phyloP scores from a whole-genome alignment of 2,329 filamentous ascomycete genomes.

The Clathrospora elynae region DNA sequence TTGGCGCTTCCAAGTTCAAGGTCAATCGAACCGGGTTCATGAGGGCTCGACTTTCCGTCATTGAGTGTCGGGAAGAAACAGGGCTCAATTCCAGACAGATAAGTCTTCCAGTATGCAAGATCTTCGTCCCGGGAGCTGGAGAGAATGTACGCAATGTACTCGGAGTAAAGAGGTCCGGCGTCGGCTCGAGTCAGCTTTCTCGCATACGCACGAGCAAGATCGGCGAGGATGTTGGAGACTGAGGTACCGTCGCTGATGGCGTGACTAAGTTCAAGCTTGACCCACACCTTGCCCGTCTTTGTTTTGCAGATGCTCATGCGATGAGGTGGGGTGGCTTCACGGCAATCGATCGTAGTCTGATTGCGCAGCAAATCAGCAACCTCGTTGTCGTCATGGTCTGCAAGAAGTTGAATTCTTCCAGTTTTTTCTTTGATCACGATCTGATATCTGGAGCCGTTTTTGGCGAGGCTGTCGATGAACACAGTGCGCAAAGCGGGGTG shows the following conservation, averaged over 20 bases:
- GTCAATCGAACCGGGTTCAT: conserved; percentile 46
- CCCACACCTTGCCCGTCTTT: conserved; percentile 46
- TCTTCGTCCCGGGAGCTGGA: conserved; percentile 38
- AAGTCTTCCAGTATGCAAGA: conserved; percentile 53
- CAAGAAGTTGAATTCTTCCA: conserved; percentile 32
- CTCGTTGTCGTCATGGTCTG: conserved; percentile 29
- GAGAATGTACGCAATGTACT: conserved; percentile 46
- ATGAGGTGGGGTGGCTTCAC: conserved; percentile 50
- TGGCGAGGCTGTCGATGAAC: conserved; percentile 44
- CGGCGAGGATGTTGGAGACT: conserved; percentile 55
- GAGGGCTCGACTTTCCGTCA: conserved; percentile 42
- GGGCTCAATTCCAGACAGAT: conserved; percentile 53
- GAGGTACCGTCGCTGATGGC: conserved; percentile 58
- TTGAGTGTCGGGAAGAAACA: conserved; percentile 54
- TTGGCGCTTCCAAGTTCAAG: conserved; percentile 45
- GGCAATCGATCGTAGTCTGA: conserved; percentile 34
- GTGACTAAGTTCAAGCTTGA: conserved; percentile 58
- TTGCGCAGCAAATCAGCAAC: conserved; percentile 24
- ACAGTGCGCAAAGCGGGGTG: conserved; percentile 41
- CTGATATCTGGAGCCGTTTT: conserved; percentile 41
- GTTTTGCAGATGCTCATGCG: conserved; percentile 55
- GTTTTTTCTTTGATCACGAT: conserved; percentile 38
- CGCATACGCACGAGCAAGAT: conserved; percentile 55
- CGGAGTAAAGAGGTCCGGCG: conserved; percentile 46
- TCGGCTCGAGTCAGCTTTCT: conserved; percentile 46